Conservation (phyloP, 139 green algal genomes). For the Coelastrella sp. region DNA sequence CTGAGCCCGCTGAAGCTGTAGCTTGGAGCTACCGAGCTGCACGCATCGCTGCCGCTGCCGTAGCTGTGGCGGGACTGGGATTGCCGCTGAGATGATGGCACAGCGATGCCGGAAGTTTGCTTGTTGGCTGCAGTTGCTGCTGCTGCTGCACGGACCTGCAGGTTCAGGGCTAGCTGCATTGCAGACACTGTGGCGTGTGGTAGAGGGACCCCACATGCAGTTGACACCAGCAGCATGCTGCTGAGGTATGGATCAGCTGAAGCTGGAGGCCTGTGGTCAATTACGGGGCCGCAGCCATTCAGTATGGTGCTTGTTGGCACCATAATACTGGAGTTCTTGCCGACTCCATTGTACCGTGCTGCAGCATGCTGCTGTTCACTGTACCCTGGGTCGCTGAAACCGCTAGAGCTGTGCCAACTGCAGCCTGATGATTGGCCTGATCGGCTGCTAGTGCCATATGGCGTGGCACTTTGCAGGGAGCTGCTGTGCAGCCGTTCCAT, state of each 20-base stretch:
- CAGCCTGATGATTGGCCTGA: background rate
- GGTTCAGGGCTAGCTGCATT: constrained; percentile 13
- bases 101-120: background rate
- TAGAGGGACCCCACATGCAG: constrained; percentile 70
- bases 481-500: constrained; percentile 36
- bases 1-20: constrained; percentile 12
- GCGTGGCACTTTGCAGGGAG: background rate
- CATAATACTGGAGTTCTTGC: constrained; percentile 63
- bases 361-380: background rate
- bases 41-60: background rate
- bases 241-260: constrained; percentile 90
- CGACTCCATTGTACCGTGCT: constrained; percentile 71
- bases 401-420: constrained; percentile 32
- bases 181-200: background rate
- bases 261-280: constrained; percentile 77
- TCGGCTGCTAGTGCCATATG: no score
- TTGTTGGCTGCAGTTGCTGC: no score
- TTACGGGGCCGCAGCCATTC: constrained; percentile 69
- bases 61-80: constrained; percentile 19
- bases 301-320: constrained; percentile 65
- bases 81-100: background rate
- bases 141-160: background rate
- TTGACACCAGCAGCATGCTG: constrained; percentile 78
- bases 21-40: background rate
- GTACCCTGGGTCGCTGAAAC: background rate